These are phyloP conservation scores for Dimocarpus longan DNA, from an alignment of 345 rosid genomes.

Conservation along the genomic window DNA sequence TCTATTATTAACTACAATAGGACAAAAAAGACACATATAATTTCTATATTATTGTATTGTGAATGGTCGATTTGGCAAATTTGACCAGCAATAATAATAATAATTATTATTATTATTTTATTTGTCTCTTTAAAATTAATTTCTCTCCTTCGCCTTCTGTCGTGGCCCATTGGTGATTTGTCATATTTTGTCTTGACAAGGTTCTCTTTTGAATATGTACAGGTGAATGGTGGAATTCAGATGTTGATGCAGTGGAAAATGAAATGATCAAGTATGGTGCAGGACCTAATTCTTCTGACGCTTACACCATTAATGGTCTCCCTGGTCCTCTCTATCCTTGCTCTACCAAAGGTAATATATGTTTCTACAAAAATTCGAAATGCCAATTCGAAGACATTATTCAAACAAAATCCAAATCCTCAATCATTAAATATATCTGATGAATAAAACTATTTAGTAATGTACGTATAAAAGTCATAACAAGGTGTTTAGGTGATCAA, in stretches of 20 bases:
- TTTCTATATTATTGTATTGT: too few species aligned
- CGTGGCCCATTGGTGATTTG: neutral
- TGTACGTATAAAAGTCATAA: too few species aligned
- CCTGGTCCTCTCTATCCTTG: conserved; percentile 74
- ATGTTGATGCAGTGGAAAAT: conserved; percentile 50
- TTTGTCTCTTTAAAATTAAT: neutral
- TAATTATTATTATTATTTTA: too few species aligned
- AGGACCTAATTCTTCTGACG: conserved; percentile 51
- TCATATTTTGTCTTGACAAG: neutral
- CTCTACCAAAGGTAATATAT: conserved; percentile 51
- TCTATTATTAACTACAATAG: neutral
- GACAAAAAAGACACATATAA: neutral
- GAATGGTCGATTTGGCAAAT: neutral
- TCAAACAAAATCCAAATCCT: neutral
- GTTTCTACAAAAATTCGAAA: too few species aligned
- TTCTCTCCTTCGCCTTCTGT: neutral
- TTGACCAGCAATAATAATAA: neutral
- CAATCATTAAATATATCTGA: too few species aligned
- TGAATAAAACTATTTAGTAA: neutral
- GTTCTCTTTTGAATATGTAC: neutral
- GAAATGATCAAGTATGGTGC: conserved; percentile 48
- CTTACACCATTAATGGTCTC: conserved; percentile 67
- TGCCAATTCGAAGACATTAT: too few species aligned
- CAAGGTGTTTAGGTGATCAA: too few species aligned
- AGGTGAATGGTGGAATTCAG: conserved; percentile 79